These are phyloP conservation scores for Suillus lakei DNA, from an alignment of 768 basidiomycete species.

Conservation along the genomic window DNA sequence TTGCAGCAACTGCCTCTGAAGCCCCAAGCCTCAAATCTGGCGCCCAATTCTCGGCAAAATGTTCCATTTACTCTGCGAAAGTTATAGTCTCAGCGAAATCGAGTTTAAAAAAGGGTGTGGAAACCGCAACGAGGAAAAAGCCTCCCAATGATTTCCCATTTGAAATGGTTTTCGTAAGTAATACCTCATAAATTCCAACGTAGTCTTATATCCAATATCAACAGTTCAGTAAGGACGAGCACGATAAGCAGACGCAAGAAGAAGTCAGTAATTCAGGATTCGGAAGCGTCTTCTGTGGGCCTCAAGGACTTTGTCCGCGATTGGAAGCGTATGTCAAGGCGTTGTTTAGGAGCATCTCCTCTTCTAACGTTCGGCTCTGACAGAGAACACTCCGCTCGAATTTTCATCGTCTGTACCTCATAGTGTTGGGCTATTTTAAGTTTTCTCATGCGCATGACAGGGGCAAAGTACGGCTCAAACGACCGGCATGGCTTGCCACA, in stretches of 20 bases:
- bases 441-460: slow-evolving; percentile 38
- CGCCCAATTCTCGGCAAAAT: neutral
- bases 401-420: slow-evolving; percentile 68
- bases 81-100: slow-evolving; percentile 61
- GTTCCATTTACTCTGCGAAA: slow-evolving; percentile 22
- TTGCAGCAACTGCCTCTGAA: neutral
- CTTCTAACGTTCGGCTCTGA: slow-evolving; percentile 43
- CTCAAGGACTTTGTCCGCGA: slow-evolving; percentile 78
- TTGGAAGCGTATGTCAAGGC: slow-evolving; percentile 62
- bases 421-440: neutral
- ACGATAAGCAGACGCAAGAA: slow-evolving; percentile 68
- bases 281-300: slow-evolving; percentile 66
- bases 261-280: slow-evolving; percentile 58
- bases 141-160: slow-evolving; percentile 74
- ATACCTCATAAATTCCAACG: neutral
- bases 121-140: slow-evolving; percentile 89
- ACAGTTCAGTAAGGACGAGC: slow-evolving; percentile 77
- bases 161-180: slow-evolving; percentile 78
- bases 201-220: neutral
- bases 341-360: neutral
- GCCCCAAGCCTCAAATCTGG: neutral
- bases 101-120: slow-evolving; percentile 68
- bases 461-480: slow-evolving; percentile 92
- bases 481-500: slow-evolving; percentile 69
- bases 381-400: slow-evolving; percentile 53